These are phyloP conservation scores for Thalassiosira mediterranea DNA, from an alignment of 352 stramenopile genomes.

Conservation along the genomic window DNA sequence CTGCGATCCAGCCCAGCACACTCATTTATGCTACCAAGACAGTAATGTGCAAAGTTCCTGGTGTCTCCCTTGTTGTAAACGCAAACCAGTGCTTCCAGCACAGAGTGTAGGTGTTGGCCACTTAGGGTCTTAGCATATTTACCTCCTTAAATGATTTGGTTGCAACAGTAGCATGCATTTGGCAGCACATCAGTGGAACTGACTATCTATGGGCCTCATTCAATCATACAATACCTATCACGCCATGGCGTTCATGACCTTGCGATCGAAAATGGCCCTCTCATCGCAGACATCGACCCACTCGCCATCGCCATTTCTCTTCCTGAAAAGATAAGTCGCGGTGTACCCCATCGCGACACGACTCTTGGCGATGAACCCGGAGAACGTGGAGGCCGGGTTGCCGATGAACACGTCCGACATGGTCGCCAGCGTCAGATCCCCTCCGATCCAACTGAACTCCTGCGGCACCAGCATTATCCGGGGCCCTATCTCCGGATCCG, in stretches of 20 bases:
- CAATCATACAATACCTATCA: no score
- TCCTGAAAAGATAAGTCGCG: conserved; percentile 15
- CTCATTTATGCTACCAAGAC: no score
- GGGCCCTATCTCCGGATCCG: conserved; percentile 10
- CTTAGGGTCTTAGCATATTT: no score
- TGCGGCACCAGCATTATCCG: neutral
- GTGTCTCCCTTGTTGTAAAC: no score
- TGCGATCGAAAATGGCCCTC: conserved; percentile 7
- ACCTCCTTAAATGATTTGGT: no score
- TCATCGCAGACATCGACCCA: conserved; percentile 11
- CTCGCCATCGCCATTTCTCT: neutral
- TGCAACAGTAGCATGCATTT: no score
- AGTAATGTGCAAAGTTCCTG: no score
- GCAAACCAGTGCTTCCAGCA: no score
- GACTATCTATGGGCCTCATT: no score
- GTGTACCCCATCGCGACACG: conserved; percentile 12
- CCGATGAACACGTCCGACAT: conserved; percentile 26
- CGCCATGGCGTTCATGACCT: conserved; percentile 10
- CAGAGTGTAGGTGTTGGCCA: no score
- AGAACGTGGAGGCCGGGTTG: conserved; percentile 15
- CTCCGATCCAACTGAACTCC: conserved; percentile 12
- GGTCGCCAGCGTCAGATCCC: conserved; percentile 16
- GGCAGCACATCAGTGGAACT: no score
- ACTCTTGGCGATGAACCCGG: conserved; percentile 20
- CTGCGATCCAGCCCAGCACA: no score